Percentiles rank a stretch among this genome's conserved stretches.
These are phyloP conservation scores for Brassica nigra DNA, from an alignment of 345 rosid genomes.

Conservation along the genomic window DNA sequence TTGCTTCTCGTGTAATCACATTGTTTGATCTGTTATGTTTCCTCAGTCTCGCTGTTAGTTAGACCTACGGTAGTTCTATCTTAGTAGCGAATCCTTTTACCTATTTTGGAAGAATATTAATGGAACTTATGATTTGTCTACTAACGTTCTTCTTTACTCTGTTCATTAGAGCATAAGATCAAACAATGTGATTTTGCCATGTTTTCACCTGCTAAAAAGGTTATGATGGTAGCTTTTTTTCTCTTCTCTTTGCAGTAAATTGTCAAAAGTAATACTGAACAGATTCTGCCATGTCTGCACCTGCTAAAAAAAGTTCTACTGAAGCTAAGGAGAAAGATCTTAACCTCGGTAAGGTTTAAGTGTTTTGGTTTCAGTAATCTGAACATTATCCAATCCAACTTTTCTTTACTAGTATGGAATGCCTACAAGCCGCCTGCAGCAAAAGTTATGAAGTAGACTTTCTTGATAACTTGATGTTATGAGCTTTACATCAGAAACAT, in stretches of 20 bases:
- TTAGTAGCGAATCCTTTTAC: not conserved
- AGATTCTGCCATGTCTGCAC: constrained; percentile 46
- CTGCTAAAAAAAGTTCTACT: constrained; percentile 45
- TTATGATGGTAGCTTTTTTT: constrained; percentile 13
- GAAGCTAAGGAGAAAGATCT: constrained; percentile 46
- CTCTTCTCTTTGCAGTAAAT: constrained; percentile 28
- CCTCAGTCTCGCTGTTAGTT: constrained; percentile 3
- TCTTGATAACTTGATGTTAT: constrained; percentile 15
- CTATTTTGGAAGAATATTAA: not conserved
- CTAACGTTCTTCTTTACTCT: not conserved
- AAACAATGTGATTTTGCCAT: not conserved
- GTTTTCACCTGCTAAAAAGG: not conserved
- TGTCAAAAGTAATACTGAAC: constrained; percentile 21
- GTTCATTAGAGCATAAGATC: not conserved
- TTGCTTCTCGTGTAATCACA: constrained; percentile 13
- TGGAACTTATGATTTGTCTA: not conserved
- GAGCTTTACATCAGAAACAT: constrained; percentile 17
- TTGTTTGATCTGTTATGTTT: constrained; percentile 14
- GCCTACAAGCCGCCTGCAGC: not conserved
- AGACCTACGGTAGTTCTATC: constrained; percentile 1
- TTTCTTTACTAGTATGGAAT: not conserved
- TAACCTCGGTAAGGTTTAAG: constrained; percentile 46
- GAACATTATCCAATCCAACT: not conserved
- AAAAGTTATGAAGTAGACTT: not conserved
- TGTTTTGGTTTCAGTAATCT: constrained; percentile 1